These are phyloP conservation scores for Camellia oleifera DNA, from an alignment of 179 eudicot genomes.

Conservation along the genomic window DNA sequence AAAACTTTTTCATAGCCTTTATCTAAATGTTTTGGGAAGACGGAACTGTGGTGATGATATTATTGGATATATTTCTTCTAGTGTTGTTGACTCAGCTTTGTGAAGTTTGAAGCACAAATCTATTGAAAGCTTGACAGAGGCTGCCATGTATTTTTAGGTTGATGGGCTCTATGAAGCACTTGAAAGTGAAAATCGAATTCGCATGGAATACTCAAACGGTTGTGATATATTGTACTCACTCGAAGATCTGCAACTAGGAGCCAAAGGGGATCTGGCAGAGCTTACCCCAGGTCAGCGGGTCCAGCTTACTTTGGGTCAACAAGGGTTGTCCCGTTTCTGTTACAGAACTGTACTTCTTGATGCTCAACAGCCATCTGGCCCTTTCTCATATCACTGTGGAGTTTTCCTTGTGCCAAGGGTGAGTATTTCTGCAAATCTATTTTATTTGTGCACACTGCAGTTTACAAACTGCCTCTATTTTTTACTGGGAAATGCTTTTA, in stretches of 20 bases:
- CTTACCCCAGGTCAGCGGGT: constrained; percentile 70
- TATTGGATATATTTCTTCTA: not conserved
- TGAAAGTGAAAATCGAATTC: constrained; percentile 67
- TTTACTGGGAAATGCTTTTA: not conserved
- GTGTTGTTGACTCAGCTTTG: constrained; percentile 9
- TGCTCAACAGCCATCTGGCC: constrained; percentile 50
- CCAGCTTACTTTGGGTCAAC: constrained; percentile 69
- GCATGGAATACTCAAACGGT: constrained; percentile 49
- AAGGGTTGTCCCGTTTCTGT: constrained; percentile 56
- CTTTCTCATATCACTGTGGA: constrained; percentile 69
- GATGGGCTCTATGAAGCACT: constrained; percentile 62
- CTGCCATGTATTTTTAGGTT: constrained; percentile 41
- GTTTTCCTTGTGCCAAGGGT: constrained; percentile 91
- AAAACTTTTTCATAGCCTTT: not conserved
- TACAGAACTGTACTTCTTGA: constrained; percentile 87
- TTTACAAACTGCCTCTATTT: not conserved
- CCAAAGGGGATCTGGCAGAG: constrained; percentile 61
- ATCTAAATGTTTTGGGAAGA: not conserved
- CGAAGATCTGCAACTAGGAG: constrained; percentile 78
- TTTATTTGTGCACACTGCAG: not conserved
- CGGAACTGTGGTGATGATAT: not conserved
- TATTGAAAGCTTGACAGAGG: constrained; percentile 10
- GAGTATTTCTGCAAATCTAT: constrained; percentile 14
- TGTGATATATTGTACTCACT: constrained; percentile 61
- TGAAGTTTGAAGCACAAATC: not conserved